These are phyloP conservation scores for Dalechampia spathulata DNA, from an alignment of 441 rosid species.

Conservation along the genomic window DNA sequence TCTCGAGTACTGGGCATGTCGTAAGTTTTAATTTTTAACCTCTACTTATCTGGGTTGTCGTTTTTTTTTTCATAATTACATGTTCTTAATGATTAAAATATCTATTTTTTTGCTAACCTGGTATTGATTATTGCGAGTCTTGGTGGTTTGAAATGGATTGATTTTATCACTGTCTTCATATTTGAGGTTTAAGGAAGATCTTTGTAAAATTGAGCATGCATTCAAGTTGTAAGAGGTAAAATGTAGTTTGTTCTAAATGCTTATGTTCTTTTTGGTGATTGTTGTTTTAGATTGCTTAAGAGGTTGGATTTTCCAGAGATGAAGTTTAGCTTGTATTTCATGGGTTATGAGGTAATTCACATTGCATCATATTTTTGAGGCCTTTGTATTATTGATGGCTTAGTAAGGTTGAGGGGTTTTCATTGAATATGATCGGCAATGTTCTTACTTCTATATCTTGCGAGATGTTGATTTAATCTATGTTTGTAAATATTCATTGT, in stretches of 20 bases:
- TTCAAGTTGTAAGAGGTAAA: too few species aligned
- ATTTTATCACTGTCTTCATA: too few species aligned
- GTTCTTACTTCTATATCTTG: neutral
- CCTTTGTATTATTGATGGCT: neutral
- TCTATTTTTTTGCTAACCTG: too few species aligned
- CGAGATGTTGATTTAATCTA: neutral
- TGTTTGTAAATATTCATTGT: neutral
- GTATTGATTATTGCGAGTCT: too few species aligned
- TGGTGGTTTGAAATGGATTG: too few species aligned
- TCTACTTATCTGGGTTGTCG: neutral
- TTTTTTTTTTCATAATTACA: too few species aligned
- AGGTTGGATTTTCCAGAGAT: constrained; percentile 81
- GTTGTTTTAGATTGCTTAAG: constrained; percentile 64
- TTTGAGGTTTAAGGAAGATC: too few species aligned
- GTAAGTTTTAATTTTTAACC: constrained; percentile 35
- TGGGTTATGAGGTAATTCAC: constrained; percentile 72
- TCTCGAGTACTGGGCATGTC: constrained; percentile 91
- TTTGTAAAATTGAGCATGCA: too few species aligned
- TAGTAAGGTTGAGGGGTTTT: neutral
- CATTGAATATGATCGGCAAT: neutral
- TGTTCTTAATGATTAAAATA: too few species aligned
- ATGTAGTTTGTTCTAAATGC: neutral
- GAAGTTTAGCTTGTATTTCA: constrained; percentile 81
- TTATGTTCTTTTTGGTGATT: neutral
- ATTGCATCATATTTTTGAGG: neutral